Conservation (phyloP, 306 rosid species). For the Urtica urens region DNA sequence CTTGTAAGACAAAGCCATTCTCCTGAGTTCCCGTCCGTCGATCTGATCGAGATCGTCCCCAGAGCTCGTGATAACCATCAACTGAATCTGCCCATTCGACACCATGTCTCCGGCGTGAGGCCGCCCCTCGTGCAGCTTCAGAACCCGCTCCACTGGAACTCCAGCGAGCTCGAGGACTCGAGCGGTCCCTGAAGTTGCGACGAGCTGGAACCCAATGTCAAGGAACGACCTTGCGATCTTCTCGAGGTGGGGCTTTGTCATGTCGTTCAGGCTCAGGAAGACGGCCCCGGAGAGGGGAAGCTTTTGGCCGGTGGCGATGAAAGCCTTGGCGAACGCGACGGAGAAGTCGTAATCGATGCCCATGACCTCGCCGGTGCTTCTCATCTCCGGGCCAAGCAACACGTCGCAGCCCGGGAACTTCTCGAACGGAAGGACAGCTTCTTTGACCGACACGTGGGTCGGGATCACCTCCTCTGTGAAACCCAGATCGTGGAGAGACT, state of each 20-base stretch:
- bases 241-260: conserved; percentile 74
- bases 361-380: conserved; percentile 99
- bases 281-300: conserved; percentile 75
- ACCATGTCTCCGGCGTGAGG: conserved; percentile 93
- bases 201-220: conserved; percentile 55
- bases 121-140: conserved; percentile 92
- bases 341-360: conserved; percentile 70
- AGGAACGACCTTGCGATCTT: conserved; percentile 64
- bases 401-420: conserved; percentile 91
- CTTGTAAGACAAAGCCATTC: conserved; percentile 84
- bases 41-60: conserved; percentile 85
- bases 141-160: conserved; percentile 60
- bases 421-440: conserved; percentile 95
- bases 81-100: conserved; percentile 86
- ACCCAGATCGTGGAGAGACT: conserved; percentile 57
- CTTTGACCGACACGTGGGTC: conserved; percentile 74
- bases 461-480: conserved; percentile 87
- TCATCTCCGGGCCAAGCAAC: conserved; percentile 94
- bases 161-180: conserved; percentile 45
- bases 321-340: conserved; percentile 94
- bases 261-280: conserved; percentile 79
- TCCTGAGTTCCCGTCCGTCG: conserved; percentile 78
- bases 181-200: conserved; percentile 90
- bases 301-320: conserved; percentile 84
- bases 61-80: conserved; percentile 93